Evolutionary conservation across 352 stramenopile genomes (phyloP).

Genomic region (Phytophthora litchii): DNA sequence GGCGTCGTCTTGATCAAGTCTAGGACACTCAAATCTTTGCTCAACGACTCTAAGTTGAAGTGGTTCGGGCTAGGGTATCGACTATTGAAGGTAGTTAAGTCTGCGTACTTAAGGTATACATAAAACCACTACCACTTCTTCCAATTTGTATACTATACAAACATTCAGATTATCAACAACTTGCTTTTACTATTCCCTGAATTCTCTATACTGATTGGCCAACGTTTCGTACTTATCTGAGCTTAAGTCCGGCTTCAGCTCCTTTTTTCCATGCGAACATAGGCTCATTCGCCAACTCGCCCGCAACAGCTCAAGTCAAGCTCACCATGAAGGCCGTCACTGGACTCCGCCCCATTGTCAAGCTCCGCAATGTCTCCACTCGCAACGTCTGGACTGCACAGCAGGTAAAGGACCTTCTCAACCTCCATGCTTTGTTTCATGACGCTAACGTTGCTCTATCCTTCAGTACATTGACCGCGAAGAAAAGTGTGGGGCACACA

Average conservation of each 20-base stretch:
- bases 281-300: slow-evolving; percentile 32
- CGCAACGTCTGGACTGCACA: slow-evolving; percentile 51
- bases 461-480: slow-evolving; percentile 85
- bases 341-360: slow-evolving; percentile 18
- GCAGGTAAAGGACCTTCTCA: slow-evolving; percentile 26
- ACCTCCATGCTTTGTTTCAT: background rate
- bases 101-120: slow-evolving; percentile 5
- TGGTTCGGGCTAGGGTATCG: slow-evolving; percentile 19
- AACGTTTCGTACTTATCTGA: slow-evolving; percentile 3
- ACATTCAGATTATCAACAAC: background rate
- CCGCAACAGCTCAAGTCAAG: slow-evolving; percentile 12
- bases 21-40: slow-evolving; percentile 5
- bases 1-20: background rate
- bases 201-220: background rate
- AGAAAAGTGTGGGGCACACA: slow-evolving; percentile 95
- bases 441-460: slow-evolving; percentile 11
- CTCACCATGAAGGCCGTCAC: slow-evolving; percentile 25
- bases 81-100: slow-evolving; percentile 3
- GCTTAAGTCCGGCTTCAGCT: slow-evolving; percentile 8
- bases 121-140: background rate
- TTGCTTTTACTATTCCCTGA: slow-evolving; percentile 9
- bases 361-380: slow-evolving; percentile 18
- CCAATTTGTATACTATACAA: slow-evolving; percentile 1
- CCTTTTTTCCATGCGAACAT: slow-evolving; percentile 7
- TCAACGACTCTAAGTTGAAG: slow-evolving; percentile 17